Evolutionary conservation across 176 grass and related monocot species (phyloP).

Genomic region (Thalia dealbata): DNA sequence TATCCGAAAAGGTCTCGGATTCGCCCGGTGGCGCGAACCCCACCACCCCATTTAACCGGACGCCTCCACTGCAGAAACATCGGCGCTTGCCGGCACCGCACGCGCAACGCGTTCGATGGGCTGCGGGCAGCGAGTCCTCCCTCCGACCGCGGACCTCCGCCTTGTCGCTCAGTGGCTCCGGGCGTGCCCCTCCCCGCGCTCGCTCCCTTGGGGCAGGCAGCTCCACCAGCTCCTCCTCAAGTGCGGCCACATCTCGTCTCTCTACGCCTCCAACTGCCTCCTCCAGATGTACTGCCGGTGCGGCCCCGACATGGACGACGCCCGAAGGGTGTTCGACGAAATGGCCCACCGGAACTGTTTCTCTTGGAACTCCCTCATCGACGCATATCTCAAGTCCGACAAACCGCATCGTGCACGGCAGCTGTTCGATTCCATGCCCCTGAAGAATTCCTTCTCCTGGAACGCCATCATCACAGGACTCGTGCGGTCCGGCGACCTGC

Average conservation of each 20-base stretch:
- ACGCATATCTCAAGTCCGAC: constrained; percentile 25
- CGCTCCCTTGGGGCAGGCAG: constrained; percentile 25
- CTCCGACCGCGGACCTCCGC: constrained; percentile 17
- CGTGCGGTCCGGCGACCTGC: constrained; percentile 25
- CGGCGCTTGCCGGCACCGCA: no score
- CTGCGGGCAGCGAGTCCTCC: not conserved
- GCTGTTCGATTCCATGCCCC: constrained; percentile 46
- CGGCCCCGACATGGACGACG: constrained; percentile 18
- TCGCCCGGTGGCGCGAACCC: no score
- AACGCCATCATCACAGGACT: constrained; percentile 41
- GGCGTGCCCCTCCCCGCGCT: constrained; percentile 22
- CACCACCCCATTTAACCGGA: no score
- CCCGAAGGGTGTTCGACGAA: constrained; percentile 38
- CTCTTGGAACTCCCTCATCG: constrained; percentile 45
- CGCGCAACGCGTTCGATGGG: no score
- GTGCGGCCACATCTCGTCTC: constrained; percentile 35
- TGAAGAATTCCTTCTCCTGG: constrained; percentile 50
- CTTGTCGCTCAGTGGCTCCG: constrained; percentile 38
- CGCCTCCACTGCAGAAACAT: no score
- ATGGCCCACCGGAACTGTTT: constrained; percentile 42
- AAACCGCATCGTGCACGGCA: constrained; percentile 23
- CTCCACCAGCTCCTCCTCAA: constrained; percentile 65
- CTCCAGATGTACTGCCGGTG: constrained; percentile 47
- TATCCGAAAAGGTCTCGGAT: no score
- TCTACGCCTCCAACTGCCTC: constrained; percentile 38